Base-by-base conservation (phyloP, 1,139 yeast genomes). In the Hanseniaspora gamundiae region DNA sequence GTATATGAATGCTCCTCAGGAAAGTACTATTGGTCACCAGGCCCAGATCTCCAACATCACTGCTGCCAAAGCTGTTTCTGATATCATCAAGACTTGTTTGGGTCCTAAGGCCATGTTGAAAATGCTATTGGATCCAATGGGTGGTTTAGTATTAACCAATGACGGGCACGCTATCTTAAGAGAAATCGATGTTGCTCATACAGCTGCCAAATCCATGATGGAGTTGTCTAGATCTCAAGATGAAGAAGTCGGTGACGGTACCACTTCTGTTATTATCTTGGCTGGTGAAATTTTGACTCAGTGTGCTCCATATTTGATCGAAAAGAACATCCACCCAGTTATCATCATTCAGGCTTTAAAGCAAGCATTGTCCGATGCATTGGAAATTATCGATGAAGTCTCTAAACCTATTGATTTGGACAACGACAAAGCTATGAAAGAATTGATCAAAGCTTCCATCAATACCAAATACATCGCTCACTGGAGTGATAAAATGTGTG, bases 31-130 rank as follows among this genome's bases (percentile, higher is more conserved):
- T 36, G 98, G 98, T 42, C 87, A 97, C 55, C 91, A 88, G 64
- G 98, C 99, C 2, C 99, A 93, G 67, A 74, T 85, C 48, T 85
- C 95, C 50, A 93, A 93, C 60, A 91, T 93, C 66, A 86, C 96
- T 8, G 98, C 99, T 2, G 99, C 99, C 26, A 93, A 93, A 64
- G 96, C 98, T 44, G 96, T 88, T 41, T 94, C 96, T 0, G 97
- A 91, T 63, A 88, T 93, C 58, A 87, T 93, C 56, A 76, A 98
- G 63, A 91, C 98, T 27, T 93, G 98, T 72, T 73, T 91, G 48
- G 99, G 99, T n/a, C 99, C 99, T 44, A 88, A 88, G 65, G 98
- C 98, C 40, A 91, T 91, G 98, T 75, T 91, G 51, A 93, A 93
- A 68, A 91, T 93, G 98, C 71, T 93, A 47, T 71, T 93, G 52